Evolutionary conservation across 129 eudicot species (phyloP), one percentile per base, ranked within the genome.

Genomic region (Chrysanthemum makinoi): DNA sequence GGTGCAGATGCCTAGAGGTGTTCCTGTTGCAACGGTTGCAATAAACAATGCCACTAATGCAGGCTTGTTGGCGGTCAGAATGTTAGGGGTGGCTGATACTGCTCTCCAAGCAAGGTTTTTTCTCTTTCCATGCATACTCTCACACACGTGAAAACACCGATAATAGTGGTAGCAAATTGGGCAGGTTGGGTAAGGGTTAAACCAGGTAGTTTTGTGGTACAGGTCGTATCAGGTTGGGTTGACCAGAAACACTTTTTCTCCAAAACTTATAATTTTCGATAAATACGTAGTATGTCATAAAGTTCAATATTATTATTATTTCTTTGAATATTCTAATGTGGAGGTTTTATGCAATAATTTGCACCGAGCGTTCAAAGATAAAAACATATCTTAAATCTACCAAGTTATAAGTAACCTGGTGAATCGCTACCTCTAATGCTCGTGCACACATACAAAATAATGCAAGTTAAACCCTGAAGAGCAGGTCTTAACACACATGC

Each of bases 41-140:
- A 94, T 94, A 80, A 94, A 94, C 77, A 94, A 94, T 75, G 99
- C 99, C 30, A 90, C 96, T 35, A 94, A 94, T 81, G 99, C 99
- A 2, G 99, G 86, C 59, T 75, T 90, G 52, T 76, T 94, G 65
- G 99, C 99, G 18, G 84, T 94, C 58, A 79, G 97, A 73, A 79
- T 94, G 84, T 76, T 94, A 63, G 99, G 99, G 43, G 81, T 82
- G 39, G 79, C 85, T 50, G 96, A 94, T 73, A 18, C 80, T 43
- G 73, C 73, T 33, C 79, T 94, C 56, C 92, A 79, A 79, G 77
- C 92, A 65, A 90, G 98, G 98, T 89, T 57, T 43, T 61, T 66
- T 59, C 60, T 49, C 73, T 26, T 66, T 51, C 68, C n/a, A 22
- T 15, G 14, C 35, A 24, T 59, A 59, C 1, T 39, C 46, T 39